A percentile compares a stretch with the other conserved stretches of the same genome.
Evolutionary conservation across 768 basidiomycete genomes (phyloP).

Genomic region (Lactifluus echinatus): DNA sequence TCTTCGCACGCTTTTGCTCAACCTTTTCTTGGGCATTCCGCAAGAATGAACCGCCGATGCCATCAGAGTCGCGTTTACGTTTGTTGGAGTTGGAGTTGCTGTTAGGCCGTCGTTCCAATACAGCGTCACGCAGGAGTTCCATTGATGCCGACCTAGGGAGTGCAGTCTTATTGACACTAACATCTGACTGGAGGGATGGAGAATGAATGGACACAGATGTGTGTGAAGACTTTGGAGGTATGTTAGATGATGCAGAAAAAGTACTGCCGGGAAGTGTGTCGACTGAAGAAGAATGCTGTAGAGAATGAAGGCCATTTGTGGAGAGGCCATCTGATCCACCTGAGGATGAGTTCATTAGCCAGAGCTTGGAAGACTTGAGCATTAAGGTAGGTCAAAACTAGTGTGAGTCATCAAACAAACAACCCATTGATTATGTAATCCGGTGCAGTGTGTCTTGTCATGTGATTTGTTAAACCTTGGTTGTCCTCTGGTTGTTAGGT

Average conservation of each 20-base stretch:
- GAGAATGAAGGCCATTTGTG: not conserved
- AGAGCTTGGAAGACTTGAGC: not conserved
- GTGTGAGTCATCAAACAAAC: too few relatives aligned
- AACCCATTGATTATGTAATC: not conserved
- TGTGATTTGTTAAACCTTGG: not conserved
- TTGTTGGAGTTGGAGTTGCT: not conserved
- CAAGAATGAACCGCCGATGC: not conserved
- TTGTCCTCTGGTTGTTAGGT: too few relatives aligned
- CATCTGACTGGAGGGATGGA: not conserved
- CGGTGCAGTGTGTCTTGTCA: not conserved
- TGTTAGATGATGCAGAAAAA: not conserved
- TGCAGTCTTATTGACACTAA: not conserved
- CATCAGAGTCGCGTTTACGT: slow-evolving; percentile 5
- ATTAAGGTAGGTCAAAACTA: not conserved
- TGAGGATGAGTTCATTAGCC: too few relatives aligned
- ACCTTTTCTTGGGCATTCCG: slow-evolving; percentile 10
- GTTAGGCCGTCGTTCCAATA: not conserved
- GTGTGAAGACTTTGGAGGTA: not conserved
- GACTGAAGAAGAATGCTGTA: not conserved
- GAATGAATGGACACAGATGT: not conserved
- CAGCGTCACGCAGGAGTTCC: not conserved
- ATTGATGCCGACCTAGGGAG: not conserved
- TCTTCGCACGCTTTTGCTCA: slow-evolving; percentile 11
- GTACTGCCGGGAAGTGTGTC: not conserved
- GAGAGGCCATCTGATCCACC: not conserved